Base-by-base conservation (phyloP, 441 rosid species). In the Viola pubescens region DNA sequence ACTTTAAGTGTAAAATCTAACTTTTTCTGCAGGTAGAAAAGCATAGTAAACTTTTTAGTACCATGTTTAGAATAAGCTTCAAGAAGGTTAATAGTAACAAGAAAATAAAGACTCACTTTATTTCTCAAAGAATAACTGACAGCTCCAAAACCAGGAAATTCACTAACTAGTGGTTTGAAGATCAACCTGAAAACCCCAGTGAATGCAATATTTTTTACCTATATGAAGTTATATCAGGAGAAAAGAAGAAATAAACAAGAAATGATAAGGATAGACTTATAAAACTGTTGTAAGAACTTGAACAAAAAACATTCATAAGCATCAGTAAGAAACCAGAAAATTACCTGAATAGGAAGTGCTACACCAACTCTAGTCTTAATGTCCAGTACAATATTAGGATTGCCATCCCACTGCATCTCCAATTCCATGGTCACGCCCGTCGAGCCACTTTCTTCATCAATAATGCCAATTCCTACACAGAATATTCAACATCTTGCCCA, bases 171-270 rank as follows among this genome's bases (percentile, higher is more conserved):
- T 53, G 99, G 99, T 78, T 80, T 91, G 77, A 94, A 91, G 67
- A 94, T 87, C 71, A 94, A 86, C 83, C 98, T 88, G 83, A 94
- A 94, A 76, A 94, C 91, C 80, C 99, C 97, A 60, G 97, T 82
- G 77, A 88, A 94, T 73, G 83, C 95, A 79, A 88, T 79, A 72
- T 90, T 75, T 79, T 90, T 90, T 67, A 94, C 99, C 97, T 94
- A 71, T 54, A 48, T 53, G 62, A 62, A 56, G 44, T 47, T 34
- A 10, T 51, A 66, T 63, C 58, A 56, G 19, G 46, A 11, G 43
- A 34, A 34, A 44, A 47, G 6, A 43, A 38, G 11, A 14, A 59
- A 48, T 9, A 46, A 12, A 46, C 10, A 46, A 46, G 11, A 9
- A 11, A 44, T 8, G 62, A 62, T 52, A 52, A 41, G 46, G 6